A percentile compares a stretch with the other conserved stretches of the same genome.
These are phyloP conservation scores for Phytophthora sojae DNA, from an alignment of 352 stramenopile species.

Conservation along the genomic window DNA sequence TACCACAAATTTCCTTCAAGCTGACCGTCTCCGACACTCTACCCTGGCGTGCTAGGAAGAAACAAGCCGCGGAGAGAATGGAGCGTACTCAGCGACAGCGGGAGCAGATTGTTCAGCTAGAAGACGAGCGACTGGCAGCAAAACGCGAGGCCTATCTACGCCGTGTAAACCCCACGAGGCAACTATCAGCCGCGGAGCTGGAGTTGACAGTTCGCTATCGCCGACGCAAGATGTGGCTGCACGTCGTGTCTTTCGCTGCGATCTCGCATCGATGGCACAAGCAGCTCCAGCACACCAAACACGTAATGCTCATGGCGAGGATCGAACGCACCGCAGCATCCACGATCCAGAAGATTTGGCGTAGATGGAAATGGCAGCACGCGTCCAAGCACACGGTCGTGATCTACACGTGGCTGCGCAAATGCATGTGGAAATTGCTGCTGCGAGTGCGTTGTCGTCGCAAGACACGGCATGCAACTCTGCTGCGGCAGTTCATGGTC, in stretches of 20 bases:
- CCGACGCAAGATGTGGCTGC: conserved; percentile 62
- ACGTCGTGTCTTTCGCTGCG: conserved; percentile 48
- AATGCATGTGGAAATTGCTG: conserved; percentile 76
- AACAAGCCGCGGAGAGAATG: conserved; percentile 60
- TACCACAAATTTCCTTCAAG: background rate
- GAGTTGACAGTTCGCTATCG: conserved; percentile 45
- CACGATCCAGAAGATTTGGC: conserved; percentile 70
- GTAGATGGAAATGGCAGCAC: conserved; percentile 67
- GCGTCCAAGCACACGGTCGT: conserved; percentile 68
- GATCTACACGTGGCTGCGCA: conserved; percentile 74
- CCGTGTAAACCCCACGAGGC: conserved; percentile 29
- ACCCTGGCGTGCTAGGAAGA: conserved; percentile 59
- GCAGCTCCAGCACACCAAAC: conserved; percentile 44
- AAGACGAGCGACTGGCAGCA: conserved; percentile 45
- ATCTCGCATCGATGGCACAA: conserved; percentile 47
- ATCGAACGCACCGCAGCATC: conserved; percentile 49
- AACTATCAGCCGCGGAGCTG: conserved; percentile 36
- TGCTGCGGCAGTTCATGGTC: conserved; percentile 69
- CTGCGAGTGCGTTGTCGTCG: conserved; percentile 60
- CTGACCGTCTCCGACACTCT: conserved; percentile 6
- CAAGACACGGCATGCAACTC: conserved; percentile 35
- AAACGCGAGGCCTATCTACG: conserved; percentile 52
- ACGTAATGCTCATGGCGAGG: conserved; percentile 38
- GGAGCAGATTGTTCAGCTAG: conserved; percentile 49
- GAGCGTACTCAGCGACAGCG: conserved; percentile 52